These are phyloP conservation scores for Clitoria ternatea DNA, from an alignment of 306 rosid species.

Conservation along the genomic window DNA sequence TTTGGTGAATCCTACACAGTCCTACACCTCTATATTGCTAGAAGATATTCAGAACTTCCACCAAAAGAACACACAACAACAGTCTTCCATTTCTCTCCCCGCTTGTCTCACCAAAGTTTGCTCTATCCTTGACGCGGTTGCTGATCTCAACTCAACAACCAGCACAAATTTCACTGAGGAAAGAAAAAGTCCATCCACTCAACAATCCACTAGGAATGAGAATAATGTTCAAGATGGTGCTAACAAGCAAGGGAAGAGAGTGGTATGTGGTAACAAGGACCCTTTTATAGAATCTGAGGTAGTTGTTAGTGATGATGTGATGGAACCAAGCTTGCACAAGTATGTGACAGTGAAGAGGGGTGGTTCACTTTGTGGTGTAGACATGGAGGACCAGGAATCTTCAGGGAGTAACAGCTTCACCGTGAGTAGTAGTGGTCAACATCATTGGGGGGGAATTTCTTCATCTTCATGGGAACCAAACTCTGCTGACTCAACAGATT, in stretches of 20 bases:
- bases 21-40: constrained; percentile 68
- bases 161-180: constrained; percentile 50
- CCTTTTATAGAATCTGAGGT: constrained; percentile 88
- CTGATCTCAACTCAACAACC: constrained; percentile 81
- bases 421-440: constrained; percentile 48
- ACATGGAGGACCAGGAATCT: constrained; percentile 83
- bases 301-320: constrained; percentile 59
- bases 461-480: constrained; percentile 80
- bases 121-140: constrained; percentile 94
- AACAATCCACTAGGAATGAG: constrained; percentile 40
- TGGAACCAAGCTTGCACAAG: constrained; percentile 91
- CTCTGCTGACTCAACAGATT: constrained; percentile 74
- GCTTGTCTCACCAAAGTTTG: constrained; percentile 87
- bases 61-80: constrained; percentile 53
- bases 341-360: constrained; percentile 90
- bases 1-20: constrained; percentile 38
- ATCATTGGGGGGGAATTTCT: constrained; percentile 46
- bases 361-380: constrained; percentile 41
- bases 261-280: constrained; percentile 32
- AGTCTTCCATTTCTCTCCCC: constrained; percentile 60
- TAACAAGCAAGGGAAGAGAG: constrained; percentile 26
- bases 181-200: constrained; percentile 34
- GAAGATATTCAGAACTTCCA: constrained; percentile 92
- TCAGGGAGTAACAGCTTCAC: constrained; percentile 87
- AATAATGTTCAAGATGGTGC: constrained; percentile 1